Percentiles rank a stretch among this genome's conserved stretches.
These are phyloP conservation scores for Zygoascus ofunaensis DNA, from an alignment of 805 yeast species.

Conservation along the genomic window DNA sequence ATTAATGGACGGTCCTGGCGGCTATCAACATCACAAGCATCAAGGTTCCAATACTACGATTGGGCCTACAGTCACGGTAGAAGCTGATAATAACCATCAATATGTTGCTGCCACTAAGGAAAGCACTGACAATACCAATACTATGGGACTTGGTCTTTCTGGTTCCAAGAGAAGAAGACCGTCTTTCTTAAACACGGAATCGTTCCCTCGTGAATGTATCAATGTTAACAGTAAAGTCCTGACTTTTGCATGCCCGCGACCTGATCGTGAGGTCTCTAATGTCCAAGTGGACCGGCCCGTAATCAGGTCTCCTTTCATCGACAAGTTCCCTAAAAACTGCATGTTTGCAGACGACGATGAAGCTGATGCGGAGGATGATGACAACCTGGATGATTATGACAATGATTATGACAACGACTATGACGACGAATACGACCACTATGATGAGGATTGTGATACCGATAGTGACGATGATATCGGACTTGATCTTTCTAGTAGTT, in stretches of 20 bases:
- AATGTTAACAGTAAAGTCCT: not conserved
- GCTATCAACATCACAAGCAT: not conserved
- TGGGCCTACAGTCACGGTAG: not conserved
- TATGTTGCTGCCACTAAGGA: not conserved
- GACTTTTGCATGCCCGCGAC: constrained; percentile 13
- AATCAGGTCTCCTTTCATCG: constrained; percentile 1
- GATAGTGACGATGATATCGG: not conserved
- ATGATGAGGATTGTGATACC: constrained; percentile 7
- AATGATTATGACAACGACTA: constrained; percentile 10
- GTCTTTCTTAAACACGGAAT: not conserved
- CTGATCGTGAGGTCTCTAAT: constrained; percentile 5
- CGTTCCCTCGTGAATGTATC: not conserved
- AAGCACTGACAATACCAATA: not conserved
- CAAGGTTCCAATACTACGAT: not conserved
- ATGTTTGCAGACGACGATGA: constrained; percentile 10
- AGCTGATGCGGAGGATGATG: constrained; percentile 14
- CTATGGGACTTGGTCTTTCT: not conserved
- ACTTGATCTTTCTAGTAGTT: too few species aligned
- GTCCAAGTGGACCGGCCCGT: not conserved
- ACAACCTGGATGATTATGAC: constrained; percentile 5
- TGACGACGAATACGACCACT: constrained; percentile 12
- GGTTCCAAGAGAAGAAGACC: not conserved
- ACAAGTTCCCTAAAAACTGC: constrained; percentile 2
- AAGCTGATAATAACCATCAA: not conserved
- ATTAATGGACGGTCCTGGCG: too few species aligned